Evolutionary conservation across 768 basidiomycete species (phyloP).

Genomic region (Boletus edulis): DNA sequence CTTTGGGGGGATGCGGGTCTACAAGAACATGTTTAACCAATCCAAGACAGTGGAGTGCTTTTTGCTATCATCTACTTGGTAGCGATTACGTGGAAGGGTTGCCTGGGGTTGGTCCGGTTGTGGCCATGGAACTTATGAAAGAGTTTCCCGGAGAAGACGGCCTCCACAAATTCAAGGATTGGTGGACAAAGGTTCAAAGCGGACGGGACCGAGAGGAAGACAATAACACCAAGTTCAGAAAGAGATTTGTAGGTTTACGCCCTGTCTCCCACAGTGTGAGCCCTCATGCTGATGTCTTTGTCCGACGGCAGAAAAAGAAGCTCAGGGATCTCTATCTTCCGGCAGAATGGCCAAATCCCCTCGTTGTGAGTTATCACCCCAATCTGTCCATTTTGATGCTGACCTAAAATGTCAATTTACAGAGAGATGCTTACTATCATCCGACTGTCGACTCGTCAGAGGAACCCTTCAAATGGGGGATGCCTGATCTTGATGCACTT

Average conservation of each 20-base stretch:
- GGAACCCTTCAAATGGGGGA: conserved; percentile 94
- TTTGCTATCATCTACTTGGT: conserved; percentile 80
- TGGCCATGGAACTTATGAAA: conserved; percentile 91
- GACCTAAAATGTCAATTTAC: conserved; percentile 3
- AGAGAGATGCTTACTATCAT: conserved; percentile 93
- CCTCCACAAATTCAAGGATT: conserved; percentile 82
- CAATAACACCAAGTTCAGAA: conserved; percentile 72
- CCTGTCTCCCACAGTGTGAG: conserved; percentile 2
- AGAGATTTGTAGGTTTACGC: conserved; percentile 70
- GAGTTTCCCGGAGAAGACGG: conserved; percentile 90
- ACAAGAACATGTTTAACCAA: conserved; percentile 99
- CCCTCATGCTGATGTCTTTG: conserved; percentile 8
- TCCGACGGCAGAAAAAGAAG: conserved; percentile 70
- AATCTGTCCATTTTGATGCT: conserved; percentile 2
- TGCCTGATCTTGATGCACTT: conserved; percentile 93
- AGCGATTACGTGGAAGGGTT: conserved; percentile 96
- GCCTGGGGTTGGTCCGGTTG: conserved; percentile 89
- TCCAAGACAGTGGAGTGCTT: conserved; percentile 99
- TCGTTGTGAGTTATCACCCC: conserved; percentile 59
- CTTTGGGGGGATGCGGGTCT: conserved; percentile 93
- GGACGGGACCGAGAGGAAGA: conserved; percentile 82
- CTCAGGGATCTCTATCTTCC: conserved; percentile 81
- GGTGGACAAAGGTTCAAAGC: conserved; percentile 93
- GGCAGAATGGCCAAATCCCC: conserved; percentile 88
- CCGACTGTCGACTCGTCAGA: conserved; percentile 89